Conservation (phyloP, 2,329 filamentous ascomycete species). For the Coniochaeta hoffmannii region DNA sequence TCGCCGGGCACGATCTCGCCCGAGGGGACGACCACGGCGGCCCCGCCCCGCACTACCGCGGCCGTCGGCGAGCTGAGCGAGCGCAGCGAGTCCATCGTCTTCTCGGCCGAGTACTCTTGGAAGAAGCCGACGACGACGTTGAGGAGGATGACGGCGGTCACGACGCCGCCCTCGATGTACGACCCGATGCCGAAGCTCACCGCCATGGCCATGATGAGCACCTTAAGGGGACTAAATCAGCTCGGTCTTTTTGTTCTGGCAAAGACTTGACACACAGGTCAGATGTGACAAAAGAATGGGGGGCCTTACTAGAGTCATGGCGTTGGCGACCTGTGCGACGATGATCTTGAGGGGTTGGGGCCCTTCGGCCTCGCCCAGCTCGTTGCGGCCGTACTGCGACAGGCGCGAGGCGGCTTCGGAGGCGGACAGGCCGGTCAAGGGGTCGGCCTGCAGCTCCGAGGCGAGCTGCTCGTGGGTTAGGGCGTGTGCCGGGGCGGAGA, state of each 20-base stretch:
- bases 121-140: constrained; percentile 48
- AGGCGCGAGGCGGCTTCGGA: constrained; percentile 40
- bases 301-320: constrained; percentile 48
- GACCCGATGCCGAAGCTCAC: constrained; percentile 42
- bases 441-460: constrained; percentile 41
- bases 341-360: constrained; percentile 50
- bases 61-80: constrained; percentile 42
- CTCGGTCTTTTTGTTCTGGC: constrained; percentile 1
- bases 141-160: constrained; percentile 41
- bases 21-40: constrained; percentile 40
- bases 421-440: constrained; percentile 43
- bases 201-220: constrained; percentile 40
- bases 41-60: constrained; percentile 40
- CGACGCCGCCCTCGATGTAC: constrained; percentile 47
- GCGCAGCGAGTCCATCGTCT: constrained; percentile 44
- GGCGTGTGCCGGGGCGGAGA: constrained; percentile 57
- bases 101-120: constrained; percentile 44
- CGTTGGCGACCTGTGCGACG: constrained; percentile 51
- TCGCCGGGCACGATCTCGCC: constrained; percentile 49
- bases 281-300: constrained; percentile 2
- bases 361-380: constrained; percentile 45
- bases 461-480: constrained; percentile 43
- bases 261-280: too few species aligned
- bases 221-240: constrained; percentile 12
- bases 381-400: constrained; percentile 46